These are phyloP conservation scores for Pholiota adiposa DNA, from an alignment of 1,284 basidiomycete species.

Conservation along the genomic window DNA sequence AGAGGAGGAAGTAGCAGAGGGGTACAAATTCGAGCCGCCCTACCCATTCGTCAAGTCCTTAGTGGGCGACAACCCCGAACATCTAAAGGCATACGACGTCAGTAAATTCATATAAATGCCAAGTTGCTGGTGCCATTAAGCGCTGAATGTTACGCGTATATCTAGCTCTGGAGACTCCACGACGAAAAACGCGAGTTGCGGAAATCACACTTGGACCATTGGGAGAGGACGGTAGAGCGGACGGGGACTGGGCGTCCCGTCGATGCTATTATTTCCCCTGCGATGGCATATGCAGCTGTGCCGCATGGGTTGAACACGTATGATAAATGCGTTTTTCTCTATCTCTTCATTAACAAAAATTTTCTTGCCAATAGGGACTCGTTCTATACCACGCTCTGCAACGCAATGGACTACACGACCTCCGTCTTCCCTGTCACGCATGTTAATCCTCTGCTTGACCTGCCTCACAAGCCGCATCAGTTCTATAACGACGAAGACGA, in stretches of 20 bases:
- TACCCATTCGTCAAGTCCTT: conserved; percentile 39
- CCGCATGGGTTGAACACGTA: conserved; percentile 52
- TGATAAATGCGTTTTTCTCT: conserved; percentile 15
- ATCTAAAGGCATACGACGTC: conserved; percentile 41
- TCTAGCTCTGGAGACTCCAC: conserved; percentile 57
- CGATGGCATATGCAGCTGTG: conserved; percentile 52
- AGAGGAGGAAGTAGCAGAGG: conserved; percentile 22
- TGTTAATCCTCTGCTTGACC: conserved; percentile 52
- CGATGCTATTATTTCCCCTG: conserved; percentile 63
- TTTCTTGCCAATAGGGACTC: conserved; percentile 31
- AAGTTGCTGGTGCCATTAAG: background rate
- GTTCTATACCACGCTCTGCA: conserved; percentile 66
- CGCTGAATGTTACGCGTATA: background rate
- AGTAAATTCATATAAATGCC: background rate
- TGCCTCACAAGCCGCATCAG: conserved; percentile 42
- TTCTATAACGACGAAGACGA: conserved; percentile 60
- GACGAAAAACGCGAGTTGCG: conserved; percentile 44
- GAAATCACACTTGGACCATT: conserved; percentile 52
- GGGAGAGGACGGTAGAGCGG: conserved; percentile 51
- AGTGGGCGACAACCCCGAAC: conserved; percentile 36
- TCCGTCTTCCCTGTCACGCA: conserved; percentile 66
- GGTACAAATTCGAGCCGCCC: conserved; percentile 33
- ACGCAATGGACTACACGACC: conserved; percentile 65
- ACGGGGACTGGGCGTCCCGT: conserved; percentile 66
- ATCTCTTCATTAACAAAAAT: background rate